Evolutionary conservation across 805 yeast species (phyloP).

Genomic region (Candida berthetii): DNA sequence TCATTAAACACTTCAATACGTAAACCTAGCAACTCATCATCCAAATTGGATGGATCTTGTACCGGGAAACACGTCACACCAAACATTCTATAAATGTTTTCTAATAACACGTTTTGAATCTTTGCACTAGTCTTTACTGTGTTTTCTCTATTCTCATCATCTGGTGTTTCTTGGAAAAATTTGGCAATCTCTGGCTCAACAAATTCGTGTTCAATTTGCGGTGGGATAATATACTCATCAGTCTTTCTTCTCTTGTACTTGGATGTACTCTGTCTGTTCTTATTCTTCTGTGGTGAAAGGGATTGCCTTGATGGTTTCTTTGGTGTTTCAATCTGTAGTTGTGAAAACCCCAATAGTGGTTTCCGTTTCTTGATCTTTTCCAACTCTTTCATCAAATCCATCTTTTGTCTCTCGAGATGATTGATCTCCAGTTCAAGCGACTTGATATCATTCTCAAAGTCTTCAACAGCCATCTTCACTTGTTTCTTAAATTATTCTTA

Average conservation of each 20-base stretch:
- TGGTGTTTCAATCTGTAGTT: constrained; percentile 9
- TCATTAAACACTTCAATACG: constrained; percentile 32
- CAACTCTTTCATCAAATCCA: constrained; percentile 16
- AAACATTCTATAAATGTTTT: constrained; percentile 29
- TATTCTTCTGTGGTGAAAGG: background rate
- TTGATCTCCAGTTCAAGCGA: constrained; percentile 26
- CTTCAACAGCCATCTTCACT: constrained; percentile 14
- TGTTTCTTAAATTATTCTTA: background rate
- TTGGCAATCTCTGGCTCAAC: constrained; percentile 18
- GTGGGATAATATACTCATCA: constrained; percentile 13
- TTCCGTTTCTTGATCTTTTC: constrained; percentile 16
- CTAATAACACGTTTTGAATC: constrained; percentile 18
- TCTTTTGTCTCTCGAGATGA: constrained; percentile 15
- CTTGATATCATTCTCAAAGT: constrained; percentile 27
- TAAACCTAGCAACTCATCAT: constrained; percentile 26
- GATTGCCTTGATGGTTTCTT: too few relatives aligned
- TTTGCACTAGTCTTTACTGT: background rate
- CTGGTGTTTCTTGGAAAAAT: constrained; percentile 8
- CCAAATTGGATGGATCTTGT: constrained; percentile 25
- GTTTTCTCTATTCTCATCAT: background rate
- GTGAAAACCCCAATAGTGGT: constrained; percentile 20
- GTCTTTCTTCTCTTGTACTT: constrained; percentile 6
- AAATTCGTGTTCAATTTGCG: constrained; percentile 19
- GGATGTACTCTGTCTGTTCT: background rate
- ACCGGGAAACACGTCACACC: constrained; percentile 34